Percentiles rank a stretch among this genome's conserved stretches.
Conservation (phyloP, 208 protist genomes). For the Crithidia acanthocephali region DNA sequence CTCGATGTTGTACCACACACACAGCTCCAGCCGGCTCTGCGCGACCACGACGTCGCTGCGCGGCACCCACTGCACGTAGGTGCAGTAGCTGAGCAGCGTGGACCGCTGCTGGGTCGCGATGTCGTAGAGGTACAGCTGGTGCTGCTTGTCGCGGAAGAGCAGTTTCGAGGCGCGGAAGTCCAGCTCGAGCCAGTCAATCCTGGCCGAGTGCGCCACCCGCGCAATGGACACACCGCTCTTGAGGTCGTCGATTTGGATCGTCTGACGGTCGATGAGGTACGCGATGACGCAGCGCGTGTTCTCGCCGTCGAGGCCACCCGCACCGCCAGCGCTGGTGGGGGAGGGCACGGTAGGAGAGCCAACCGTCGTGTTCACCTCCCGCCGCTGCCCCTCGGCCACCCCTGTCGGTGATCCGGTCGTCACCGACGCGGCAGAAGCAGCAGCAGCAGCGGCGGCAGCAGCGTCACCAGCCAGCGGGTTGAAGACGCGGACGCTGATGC, state of each 20-base stretch:
- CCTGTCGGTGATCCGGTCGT: background rate
- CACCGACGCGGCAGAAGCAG: background rate
- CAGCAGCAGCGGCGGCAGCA: background rate
- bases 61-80: conserved; percentile 98
- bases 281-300: conserved; percentile 91
- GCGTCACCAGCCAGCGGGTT: conserved; percentile 40
- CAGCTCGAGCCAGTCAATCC: conserved; percentile 98
- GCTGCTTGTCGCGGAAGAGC: conserved; percentile 97
- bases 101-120: conserved; percentile 84
- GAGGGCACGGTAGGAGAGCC: conserved; percentile 10
- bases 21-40: conserved; percentile 96
- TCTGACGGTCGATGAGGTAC: conserved; percentile 96
- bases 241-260: conserved; percentile 96
- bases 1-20: conserved; percentile 98
- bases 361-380: conserved; percentile 36
- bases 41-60: conserved; percentile 98
- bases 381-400: conserved; percentile 20
- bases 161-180: conserved; percentile 93
- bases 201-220: conserved; percentile 90
- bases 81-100: conserved; percentile 96
- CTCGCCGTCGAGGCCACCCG: conserved; percentile 16
- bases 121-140: conserved; percentile 95
- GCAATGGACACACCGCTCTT: conserved; percentile 82
- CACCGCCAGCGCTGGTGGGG: background rate
- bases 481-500: conserved; percentile 93